Base-by-base conservation (phyloP, 345 rosid genomes). In the Gossypium stocksii region DNA sequence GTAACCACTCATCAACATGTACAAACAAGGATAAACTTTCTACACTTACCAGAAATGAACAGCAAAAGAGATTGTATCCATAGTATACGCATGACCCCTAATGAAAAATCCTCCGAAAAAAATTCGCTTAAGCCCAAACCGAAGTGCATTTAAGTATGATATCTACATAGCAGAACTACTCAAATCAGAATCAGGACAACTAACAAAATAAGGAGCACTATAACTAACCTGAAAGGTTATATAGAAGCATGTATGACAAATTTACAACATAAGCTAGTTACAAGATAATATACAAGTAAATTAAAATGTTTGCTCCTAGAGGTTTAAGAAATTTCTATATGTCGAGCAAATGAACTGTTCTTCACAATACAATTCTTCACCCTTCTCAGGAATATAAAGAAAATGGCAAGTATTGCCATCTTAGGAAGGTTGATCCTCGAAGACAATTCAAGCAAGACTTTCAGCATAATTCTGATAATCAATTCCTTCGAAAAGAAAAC, bases 61-160 rank as follows among this genome's bases (percentile, higher is more conserved):
- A 74, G 99, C 98, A 86, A 95, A 91, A 51, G 99, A 95, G 12
- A 95, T 95, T 70, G 99, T 88, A 81, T 95, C 99, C 99, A 95
- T 95, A 74, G 99, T 95, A 85, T 95, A 95, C 54, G 99, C 98
- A 87, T 95, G 99, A 43, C 97, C 99, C 74, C 99, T 85, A 17
- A 95, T 95, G 76, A 95, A 95, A 76, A 91, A 95, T 65, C 99
- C 99, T 78, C 98, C 99, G 62, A 95, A 95, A 80, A 95, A 95
- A 70, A 95, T 95, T 10, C 97, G 79, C 82, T 95, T 93, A 44
- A 95, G 87, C 70, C 99, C 98, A 85, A 93, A 95, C 27, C 93
- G 89, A 78, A 95, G 96, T 49, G 99, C 99, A 74, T 90, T 95
- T 82, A 95, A 83, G 72, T 95, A 93, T 0, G 99, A 74, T 82